Evolutionary conservation across 2,329 filamentous ascomycete genomes (phyloP).

Genomic region (Colletotrichum tropicicola): DNA sequence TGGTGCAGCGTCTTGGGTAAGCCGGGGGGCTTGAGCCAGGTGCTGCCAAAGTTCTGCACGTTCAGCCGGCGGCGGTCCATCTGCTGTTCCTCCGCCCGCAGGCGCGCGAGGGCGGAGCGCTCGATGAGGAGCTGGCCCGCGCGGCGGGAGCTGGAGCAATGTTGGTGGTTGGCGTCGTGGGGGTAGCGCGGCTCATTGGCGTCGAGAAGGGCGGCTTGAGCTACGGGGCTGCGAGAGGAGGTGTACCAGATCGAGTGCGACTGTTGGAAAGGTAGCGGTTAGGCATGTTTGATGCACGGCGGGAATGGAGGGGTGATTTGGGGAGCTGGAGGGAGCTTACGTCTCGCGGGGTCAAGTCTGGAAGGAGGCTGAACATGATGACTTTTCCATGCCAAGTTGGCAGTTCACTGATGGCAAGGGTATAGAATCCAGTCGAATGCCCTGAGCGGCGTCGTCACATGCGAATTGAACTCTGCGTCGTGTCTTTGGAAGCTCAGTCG

Average conservation of each 20-base stretch:
- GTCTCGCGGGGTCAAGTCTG: conserved; percentile 75
- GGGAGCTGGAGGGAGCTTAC: conserved; percentile 53
- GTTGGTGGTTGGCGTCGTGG: conserved; percentile 36
- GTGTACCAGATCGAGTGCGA: conserved; percentile 80
- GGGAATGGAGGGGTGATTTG: not conserved
- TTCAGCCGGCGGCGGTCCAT: conserved; percentile 81
- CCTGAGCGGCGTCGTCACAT: not conserved
- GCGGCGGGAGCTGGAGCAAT: conserved; percentile 37
- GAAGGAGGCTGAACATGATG: conserved; percentile 70
- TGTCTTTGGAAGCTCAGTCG: not conserved
- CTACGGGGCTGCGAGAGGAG: conserved; percentile 63
- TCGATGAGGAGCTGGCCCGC: conserved; percentile 58
- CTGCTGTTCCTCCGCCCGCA: conserved; percentile 80
- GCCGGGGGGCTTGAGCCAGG: conserved; percentile 91
- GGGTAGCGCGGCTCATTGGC: conserved; percentile 39
- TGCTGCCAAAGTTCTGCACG: conserved; percentile 85
- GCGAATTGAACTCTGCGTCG: not conserved
- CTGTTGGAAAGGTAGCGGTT: conserved; percentile 49
- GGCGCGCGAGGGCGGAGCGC: conserved; percentile 71
- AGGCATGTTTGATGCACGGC: not conserved
- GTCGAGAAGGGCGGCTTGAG: conserved; percentile 44
- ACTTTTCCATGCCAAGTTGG: not conserved
- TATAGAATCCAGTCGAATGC: not conserved
- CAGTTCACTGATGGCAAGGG: not conserved
- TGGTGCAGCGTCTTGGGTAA: conserved; percentile 90